Evolutionary conservation across 306 rosid genomes (phyloP), one percentile per base, ranked within the genome.

Genomic region (Prinsepia uniflora): DNA sequence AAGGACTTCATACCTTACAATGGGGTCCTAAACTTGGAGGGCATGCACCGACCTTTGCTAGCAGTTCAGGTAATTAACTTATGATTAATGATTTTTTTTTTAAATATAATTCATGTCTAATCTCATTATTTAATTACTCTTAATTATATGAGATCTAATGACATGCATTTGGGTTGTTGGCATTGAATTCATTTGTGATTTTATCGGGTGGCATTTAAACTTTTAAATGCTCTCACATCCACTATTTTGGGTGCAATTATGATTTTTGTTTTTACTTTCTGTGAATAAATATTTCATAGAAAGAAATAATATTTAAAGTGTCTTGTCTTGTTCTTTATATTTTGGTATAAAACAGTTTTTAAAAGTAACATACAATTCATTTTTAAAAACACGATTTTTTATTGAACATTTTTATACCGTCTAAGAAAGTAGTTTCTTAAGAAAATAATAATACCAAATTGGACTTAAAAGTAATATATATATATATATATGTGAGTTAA

Each of bases 11-110:
- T 87, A 42, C 99, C 99, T 4, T 91, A 80, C 44, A 80, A 57
- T 68, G 96, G 81, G 30, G 48, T 94, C 72, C 68, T 87, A 75
- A 94, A 94, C 76, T 82, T 94, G 88, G 97, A 94, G 67, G 99
- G 97, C 47, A 74, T 84, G 72, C 93, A 83, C 4, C 81, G 92
- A 72, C 96, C 99, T 6, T 74, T 94, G 81, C 62, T 94, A 15
- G 87, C 88, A 7, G 44, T 94, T 57, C 99, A 94, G 99, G 99
- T 94, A 83, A 75, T 46, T 64, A 20, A 8, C n/a, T 54, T 53
- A 0, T 24, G 22, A 39, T 12, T 11, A 10, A 15, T 34, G 0
- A 22, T 5, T n/a, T n/a, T n/a, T n/a, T n/a, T n/a, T n/a, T n/a
- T n/a, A n/a, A n/a, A n/a, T n/a, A n/a, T n/a, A 24, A 75, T 46